Percentiles rank a stretch among this genome's conserved stretches.
These are phyloP conservation scores for Globisporangium spinosum DNA, from an alignment of 352 stramenopile species.

Conservation along the genomic window DNA sequence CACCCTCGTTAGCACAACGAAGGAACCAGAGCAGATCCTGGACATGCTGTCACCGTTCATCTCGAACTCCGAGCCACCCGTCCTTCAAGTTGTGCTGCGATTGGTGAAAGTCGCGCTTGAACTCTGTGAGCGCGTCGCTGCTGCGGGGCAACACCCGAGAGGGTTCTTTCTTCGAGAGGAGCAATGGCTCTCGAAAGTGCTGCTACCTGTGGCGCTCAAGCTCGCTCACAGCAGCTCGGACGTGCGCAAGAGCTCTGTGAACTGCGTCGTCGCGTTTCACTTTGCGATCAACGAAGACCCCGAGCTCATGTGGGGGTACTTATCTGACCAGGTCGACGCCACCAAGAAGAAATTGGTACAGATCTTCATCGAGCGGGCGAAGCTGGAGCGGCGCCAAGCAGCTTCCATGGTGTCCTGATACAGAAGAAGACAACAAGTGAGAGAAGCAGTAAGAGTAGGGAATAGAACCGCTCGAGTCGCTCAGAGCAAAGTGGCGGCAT, in stretches of 20 bases:
- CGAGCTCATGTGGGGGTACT: constrained; percentile 37
- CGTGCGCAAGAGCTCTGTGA: constrained; percentile 64
- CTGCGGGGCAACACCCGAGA: background rate
- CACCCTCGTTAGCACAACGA: constrained; percentile 29
- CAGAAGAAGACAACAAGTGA: background rate
- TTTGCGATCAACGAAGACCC: constrained; percentile 51
- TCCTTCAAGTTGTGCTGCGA: constrained; percentile 45
- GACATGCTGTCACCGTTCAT: constrained; percentile 39
- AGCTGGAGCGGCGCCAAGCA: constrained; percentile 27
- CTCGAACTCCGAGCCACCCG: constrained; percentile 31
- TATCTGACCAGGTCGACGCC: constrained; percentile 43
- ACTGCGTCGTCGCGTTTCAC: constrained; percentile 64
- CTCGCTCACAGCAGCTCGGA: constrained; percentile 52
- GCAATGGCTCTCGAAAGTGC: constrained; percentile 30
- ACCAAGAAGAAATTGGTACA: constrained; percentile 56
- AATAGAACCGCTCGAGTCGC: background rate
- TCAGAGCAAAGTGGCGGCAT: background rate
- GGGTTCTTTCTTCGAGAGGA: constrained; percentile 27
- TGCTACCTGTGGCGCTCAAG: constrained; percentile 30
- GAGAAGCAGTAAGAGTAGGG: background rate
- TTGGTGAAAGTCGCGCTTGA: constrained; percentile 48
- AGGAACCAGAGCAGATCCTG: constrained; percentile 34
- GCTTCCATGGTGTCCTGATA: constrained; percentile 8
- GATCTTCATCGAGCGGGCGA: constrained; percentile 75
- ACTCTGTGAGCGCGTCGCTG: constrained; percentile 24